Evolutionary conservation across 2,329 filamentous ascomycete species (phyloP).

Genomic region (Paecilomyces sp.): DNA sequence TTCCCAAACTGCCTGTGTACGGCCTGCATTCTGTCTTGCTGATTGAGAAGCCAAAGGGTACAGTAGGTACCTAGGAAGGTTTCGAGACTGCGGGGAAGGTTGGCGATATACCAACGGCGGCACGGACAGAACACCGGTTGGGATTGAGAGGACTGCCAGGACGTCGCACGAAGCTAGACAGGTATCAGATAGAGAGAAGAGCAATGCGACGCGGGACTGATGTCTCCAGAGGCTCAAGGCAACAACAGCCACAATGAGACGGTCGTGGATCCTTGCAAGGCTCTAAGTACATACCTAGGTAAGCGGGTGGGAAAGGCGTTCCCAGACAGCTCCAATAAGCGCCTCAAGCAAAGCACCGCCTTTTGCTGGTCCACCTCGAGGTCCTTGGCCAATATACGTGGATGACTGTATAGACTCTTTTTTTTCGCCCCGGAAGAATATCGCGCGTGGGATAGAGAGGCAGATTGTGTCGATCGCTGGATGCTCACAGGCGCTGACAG

Average conservation of each 20-base stretch:
- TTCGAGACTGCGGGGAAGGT: background rate
- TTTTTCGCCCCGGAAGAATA: background rate
- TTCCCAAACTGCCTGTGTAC: conserved; percentile 70
- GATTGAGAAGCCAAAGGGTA: background rate
- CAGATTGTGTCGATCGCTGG: background rate
- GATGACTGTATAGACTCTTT: background rate
- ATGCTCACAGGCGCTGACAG: background rate
- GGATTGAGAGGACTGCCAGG: background rate
- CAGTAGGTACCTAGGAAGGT: background rate
- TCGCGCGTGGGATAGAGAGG: background rate
- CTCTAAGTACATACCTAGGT: background rate
- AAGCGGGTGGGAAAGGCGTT: background rate
- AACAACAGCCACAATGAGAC: background rate
- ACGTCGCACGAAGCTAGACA: background rate
- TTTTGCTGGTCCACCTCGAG: background rate
- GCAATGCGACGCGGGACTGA: background rate
- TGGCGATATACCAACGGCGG: background rate
- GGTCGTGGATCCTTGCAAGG: background rate
- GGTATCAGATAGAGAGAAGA: no score
- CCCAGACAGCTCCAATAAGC: background rate
- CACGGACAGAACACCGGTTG: background rate
- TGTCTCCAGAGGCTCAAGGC: background rate
- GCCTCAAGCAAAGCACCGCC: background rate
- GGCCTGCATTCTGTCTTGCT: conserved; percentile 25
- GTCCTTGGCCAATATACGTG: background rate